A percentile compares a stretch with the other conserved stretches of the same genome.
phyloP scores from a whole-genome alignment of 805 yeast genomes.

The Saccharomycopsis selenospora region DNA sequence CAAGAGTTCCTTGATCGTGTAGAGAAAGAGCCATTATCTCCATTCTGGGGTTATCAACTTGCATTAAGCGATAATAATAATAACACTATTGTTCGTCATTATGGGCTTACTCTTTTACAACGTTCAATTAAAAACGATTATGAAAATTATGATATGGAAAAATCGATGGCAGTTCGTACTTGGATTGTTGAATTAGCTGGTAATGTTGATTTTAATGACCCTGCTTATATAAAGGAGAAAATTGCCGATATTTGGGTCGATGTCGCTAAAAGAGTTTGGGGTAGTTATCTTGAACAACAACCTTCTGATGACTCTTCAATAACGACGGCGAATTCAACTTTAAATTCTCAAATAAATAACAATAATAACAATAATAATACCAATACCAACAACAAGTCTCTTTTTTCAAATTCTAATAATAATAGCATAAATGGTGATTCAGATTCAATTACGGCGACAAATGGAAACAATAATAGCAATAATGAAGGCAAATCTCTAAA shows the following conservation, averaged over 20 bases:
- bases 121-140: constrained; percentile 57
- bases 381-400: too few species aligned
- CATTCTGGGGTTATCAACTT: constrained; percentile 86
- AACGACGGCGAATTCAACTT: too few species aligned
- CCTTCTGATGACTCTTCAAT: too few species aligned
- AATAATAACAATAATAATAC: too few species aligned
- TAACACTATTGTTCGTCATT: constrained; percentile 71
- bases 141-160: constrained; percentile 46
- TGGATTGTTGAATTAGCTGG: constrained; percentile 80
- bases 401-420: too few species aligned
- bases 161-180: constrained; percentile 59
- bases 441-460: not conserved
- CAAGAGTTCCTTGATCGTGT: constrained; percentile 66
- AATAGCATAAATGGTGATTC: too few species aligned
- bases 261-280: constrained; percentile 89
- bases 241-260: constrained; percentile 87
- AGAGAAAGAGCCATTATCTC: constrained; percentile 74
- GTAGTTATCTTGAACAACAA: constrained; percentile 44
- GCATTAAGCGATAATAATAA: constrained; percentile 34
- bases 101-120: constrained; percentile 76
- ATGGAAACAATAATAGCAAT: constrained; percentile 17
- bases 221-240: constrained; percentile 86
- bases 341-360: too few species aligned
- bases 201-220: constrained; percentile 56
- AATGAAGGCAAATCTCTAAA: constrained; percentile 10